These are phyloP conservation scores for Mycena epipterygia DNA, from an alignment of 768 basidiomycete species.

Conservation along the genomic window DNA sequence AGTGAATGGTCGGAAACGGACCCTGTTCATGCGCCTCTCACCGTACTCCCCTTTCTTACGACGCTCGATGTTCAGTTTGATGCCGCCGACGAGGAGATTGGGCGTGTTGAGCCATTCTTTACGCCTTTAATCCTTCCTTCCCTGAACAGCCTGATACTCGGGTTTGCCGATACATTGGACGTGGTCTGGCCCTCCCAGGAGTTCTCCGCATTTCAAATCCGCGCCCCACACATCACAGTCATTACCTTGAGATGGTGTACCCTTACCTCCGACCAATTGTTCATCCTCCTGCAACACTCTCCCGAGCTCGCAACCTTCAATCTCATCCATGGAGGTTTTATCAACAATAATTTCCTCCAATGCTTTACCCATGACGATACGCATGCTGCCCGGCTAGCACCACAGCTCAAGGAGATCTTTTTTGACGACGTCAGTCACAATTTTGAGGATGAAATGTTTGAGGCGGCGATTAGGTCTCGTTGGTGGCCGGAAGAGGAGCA, in stretches of 20 bases:
- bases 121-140: slow-evolving; percentile 1
- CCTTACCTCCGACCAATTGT: not conserved
- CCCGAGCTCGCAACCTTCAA: not conserved
- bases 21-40: not conserved
- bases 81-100: not conserved
- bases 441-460: not conserved
- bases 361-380: not conserved
- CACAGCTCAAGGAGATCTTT: not conserved
- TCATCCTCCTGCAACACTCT: not conserved
- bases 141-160: not conserved
- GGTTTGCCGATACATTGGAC: not conserved
- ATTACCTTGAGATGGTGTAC: not conserved
- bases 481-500: not conserved
- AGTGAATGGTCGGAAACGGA: not conserved
- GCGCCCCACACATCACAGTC: not conserved
- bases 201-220: slow-evolving; percentile 14
- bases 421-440: not conserved
- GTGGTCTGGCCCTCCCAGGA: slow-evolving; percentile 2
- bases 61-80: not conserved
- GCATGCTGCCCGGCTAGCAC: not conserved
- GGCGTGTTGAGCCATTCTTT: not conserved
- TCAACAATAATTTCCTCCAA: not conserved
- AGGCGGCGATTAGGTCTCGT: slow-evolving; percentile 6
- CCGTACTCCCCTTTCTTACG: not conserved
- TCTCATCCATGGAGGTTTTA: too few relatives aligned